Base-by-base conservation (phyloP, 768 basidiomycete species). In the Mycena vitilis region DNA sequence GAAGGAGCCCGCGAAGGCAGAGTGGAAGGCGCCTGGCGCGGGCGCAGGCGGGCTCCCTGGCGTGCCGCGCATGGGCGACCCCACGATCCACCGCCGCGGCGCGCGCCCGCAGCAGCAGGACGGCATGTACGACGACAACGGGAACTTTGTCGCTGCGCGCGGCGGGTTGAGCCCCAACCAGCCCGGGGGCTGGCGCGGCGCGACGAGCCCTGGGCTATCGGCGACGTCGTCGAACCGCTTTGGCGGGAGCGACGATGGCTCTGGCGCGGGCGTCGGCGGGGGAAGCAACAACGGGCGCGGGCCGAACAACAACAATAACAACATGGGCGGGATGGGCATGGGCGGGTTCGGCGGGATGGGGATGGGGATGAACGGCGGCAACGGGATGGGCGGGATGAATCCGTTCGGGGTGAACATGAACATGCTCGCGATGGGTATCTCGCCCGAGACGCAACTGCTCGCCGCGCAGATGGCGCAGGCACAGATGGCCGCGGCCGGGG, bases 31-130 rank as follows among this genome's bases (percentile, higher is more conserved):
- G 37, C 66, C 79, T 45, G 77, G 76, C 47, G 75, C 80, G 38
- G 77, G 75, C 11, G 66, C 4, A 40, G 44, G 38, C 16, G 66
- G 60, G n/a, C 25, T 63, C 36, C 83, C 88, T 34, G 89, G 90
- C n/a, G 94, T 99, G 54, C 94, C 95, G n/a, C 89, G 96, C 62
- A 93, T 94, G 86, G 90, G 90, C 52, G 97, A 98, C 74, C 93
- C 95, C 13, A 93, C 94, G 73, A 92, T 85, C 53, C 83, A 93
- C 78, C 94, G 71, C 30, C 71, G 71, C 42, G 70, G 66, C 11
- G 63, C 62, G 48, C 62, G 92, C 79, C 60, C 89, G 94, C 66
- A 74, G 79, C 51, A 80, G 76, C 68, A 80, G 78, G 69, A 76
- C 66, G 51, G 66, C 89, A 60, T 71, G 40, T 71, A 68, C 47